Evolutionary conservation across 192 early-diverging fungal genomes (phyloP).

Genomic region (Funneliformis mosseae): DNA sequence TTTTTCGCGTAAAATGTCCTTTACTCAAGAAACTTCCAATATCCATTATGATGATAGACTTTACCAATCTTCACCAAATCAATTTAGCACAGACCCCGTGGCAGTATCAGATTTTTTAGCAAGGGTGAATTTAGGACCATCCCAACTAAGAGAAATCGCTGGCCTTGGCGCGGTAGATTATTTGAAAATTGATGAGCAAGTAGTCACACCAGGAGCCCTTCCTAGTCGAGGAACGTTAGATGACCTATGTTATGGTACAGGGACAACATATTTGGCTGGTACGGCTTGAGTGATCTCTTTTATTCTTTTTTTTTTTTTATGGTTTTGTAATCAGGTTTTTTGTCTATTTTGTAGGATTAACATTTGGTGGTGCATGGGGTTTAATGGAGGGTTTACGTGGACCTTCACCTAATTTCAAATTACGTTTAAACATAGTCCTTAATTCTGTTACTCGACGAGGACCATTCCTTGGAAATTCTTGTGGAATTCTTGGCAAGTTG

Average conservation of each 20-base stretch:
- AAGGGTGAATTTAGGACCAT: constrained; percentile 8
- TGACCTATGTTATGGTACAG: constrained; percentile 84
- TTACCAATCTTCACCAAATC: neutral
- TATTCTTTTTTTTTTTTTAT: neutral
- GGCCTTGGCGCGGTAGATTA: constrained; percentile 60
- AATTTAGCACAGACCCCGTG: constrained; percentile 6
- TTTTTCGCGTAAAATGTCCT: no score
- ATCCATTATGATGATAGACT: no score
- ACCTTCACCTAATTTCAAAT: constrained; percentile 66
- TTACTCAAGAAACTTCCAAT: neutral
- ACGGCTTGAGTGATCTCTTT: neutral
- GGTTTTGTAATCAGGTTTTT: neutral
- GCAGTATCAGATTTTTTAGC: constrained; percentile 21
- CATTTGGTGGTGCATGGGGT: constrained; percentile 73
- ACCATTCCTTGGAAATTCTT: constrained; percentile 82
- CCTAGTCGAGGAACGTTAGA: constrained; percentile 79
- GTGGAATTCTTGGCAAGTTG: constrained; percentile 64
- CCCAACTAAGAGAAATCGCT: constrained; percentile 37
- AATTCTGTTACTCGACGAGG: constrained; percentile 84
- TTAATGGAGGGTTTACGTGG: constrained; percentile 73
- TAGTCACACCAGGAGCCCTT: constrained; percentile 42
- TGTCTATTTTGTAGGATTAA: constrained; percentile 44
- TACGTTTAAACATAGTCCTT: constrained; percentile 79
- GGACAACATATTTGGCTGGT: constrained; percentile 75
- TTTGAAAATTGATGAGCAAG: constrained; percentile 50